phyloP scores from a whole-genome alignment of 192 early-diverging fungal genomes.

The Fimicolochytrium jonesii region DNA sequence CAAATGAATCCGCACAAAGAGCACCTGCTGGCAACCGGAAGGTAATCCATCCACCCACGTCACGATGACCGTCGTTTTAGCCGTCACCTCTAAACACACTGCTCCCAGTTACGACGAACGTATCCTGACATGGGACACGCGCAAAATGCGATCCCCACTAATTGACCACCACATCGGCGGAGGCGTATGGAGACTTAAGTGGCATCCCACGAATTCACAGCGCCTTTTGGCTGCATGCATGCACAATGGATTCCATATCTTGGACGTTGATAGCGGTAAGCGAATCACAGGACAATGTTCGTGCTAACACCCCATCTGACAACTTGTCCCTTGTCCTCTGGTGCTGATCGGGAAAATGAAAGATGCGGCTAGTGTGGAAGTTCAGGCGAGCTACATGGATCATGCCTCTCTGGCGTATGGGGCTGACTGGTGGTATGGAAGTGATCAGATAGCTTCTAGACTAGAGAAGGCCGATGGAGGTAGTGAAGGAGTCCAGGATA shows the following conservation, averaged over 20 bases:
- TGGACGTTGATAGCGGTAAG: slow-evolving; percentile 50
- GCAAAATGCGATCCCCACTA: slow-evolving; percentile 73
- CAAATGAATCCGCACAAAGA: slow-evolving; percentile 77
- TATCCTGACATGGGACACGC: slow-evolving; percentile 86
- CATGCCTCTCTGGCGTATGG: not conserved
- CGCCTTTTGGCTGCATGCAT: slow-evolving; percentile 78
- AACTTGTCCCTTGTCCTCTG: not conserved
- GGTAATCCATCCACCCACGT: slow-evolving; percentile 34
- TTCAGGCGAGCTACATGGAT: not conserved
- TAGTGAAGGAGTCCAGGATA: slow-evolving; percentile 45
- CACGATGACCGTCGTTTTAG: not conserved
- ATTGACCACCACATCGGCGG: slow-evolving; percentile 68
- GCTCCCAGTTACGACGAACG: slow-evolving; percentile 82
- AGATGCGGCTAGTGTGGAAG: not conserved
- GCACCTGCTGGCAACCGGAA: slow-evolving; percentile 80
- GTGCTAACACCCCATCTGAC: not conserved
- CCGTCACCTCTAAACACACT: too few relatives aligned
- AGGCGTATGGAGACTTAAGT: slow-evolving; percentile 93
- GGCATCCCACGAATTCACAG: slow-evolving; percentile 72
- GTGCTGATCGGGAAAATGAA: too few relatives aligned
- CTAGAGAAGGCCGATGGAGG: slow-evolving; percentile 46
- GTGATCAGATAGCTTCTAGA: too few relatives aligned
- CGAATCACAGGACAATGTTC: not conserved
- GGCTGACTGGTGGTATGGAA: slow-evolving; percentile 37
- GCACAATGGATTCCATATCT: slow-evolving; percentile 86